phyloP scores from a whole-genome alignment of 345 rosid genomes.

The Linum lewisii region DNA sequence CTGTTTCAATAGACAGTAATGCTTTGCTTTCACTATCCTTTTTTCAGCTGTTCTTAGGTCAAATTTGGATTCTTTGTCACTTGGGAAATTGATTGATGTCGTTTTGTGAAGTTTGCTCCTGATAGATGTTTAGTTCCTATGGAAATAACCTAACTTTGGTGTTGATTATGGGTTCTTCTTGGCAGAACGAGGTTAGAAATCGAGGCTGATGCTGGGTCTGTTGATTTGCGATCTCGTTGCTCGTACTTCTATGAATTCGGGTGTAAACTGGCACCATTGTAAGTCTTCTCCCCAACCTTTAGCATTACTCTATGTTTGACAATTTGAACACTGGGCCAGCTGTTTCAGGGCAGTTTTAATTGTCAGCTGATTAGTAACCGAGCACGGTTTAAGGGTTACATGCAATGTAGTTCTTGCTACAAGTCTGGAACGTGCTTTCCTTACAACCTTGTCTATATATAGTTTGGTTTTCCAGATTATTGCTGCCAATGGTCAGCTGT shows the following conservation, averaged over 20 bases:
- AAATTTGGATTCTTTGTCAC: neutral
- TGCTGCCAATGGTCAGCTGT: too few relatives aligned
- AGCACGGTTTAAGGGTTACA: neutral
- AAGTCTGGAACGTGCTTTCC: too few relatives aligned
- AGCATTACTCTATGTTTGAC: neutral
- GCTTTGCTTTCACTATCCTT: neutral
- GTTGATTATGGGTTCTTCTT: neutral
- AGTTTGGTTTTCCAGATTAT: too few relatives aligned
- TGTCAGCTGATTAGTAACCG: too few relatives aligned
- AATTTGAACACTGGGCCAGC: neutral
- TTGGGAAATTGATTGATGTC: neutral
- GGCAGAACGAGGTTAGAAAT: slow-evolving; percentile 71
- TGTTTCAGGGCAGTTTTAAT: neutral
- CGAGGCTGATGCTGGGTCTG: slow-evolving; percentile 83
- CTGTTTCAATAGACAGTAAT: slow-evolving; percentile 70
- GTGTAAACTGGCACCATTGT: slow-evolving; percentile 77
- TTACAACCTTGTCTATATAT: too few relatives aligned
- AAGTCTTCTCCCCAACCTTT: slow-evolving; percentile 29
- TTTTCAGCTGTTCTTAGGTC: neutral
- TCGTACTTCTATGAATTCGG: slow-evolving; percentile 77
- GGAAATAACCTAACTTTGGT: neutral
- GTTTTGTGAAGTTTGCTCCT: neutral
- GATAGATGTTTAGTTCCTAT: neutral
- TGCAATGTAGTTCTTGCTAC: neutral
- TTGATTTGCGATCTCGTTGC: slow-evolving; percentile 70